These are phyloP conservation scores for Solanum hybrid DNA, from an alignment of 305 asterid species.

Conservation along the genomic window DNA sequence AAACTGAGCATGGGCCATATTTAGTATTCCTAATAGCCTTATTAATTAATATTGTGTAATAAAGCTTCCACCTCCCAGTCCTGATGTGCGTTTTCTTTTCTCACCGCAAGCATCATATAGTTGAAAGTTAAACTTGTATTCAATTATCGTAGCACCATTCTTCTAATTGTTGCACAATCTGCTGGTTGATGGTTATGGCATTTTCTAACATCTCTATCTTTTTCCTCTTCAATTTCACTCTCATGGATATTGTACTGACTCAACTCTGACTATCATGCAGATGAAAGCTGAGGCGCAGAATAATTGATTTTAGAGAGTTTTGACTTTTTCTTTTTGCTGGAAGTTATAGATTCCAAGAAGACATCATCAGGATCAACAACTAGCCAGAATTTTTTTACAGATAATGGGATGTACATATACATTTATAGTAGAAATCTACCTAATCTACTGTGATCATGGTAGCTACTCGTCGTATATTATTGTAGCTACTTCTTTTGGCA, in stretches of 20 bases:
- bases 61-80: not conserved
- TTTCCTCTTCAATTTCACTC: not conserved
- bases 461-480: not conserved
- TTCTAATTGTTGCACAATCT: not conserved
- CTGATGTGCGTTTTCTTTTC: not conserved
- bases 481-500: not conserved
- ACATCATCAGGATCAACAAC: not conserved
- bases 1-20: not conserved
- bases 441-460: not conserved
- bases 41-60: not conserved
- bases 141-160: not conserved
- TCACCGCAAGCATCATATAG: not conserved
- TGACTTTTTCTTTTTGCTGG: not conserved
- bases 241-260: not conserved
- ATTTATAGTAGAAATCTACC: not conserved
- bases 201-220: not conserved
- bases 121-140: not conserved
- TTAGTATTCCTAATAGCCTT: not conserved
- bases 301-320: slow-evolving; percentile 7
- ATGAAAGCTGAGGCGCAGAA: not conserved
- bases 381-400: not conserved
- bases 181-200: not conserved
- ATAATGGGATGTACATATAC: not conserved
- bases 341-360: not conserved
- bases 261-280: not conserved